phyloP scores from a whole-genome alignment of 306 rosid species.

The Cucurbita argyrosperma region DNA sequence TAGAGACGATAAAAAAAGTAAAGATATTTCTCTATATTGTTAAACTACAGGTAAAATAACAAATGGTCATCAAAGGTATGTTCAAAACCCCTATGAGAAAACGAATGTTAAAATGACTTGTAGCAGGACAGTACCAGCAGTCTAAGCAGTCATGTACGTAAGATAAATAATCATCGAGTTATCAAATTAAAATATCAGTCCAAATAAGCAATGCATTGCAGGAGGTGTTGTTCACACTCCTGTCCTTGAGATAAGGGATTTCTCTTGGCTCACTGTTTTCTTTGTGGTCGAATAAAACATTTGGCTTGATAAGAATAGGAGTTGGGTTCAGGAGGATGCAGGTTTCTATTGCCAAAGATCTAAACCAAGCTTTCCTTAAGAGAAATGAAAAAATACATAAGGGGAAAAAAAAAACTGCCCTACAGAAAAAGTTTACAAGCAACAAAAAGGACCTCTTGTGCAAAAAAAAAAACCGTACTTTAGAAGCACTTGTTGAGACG shows the following conservation, averaged over 20 bases:
- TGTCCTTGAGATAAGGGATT: not conserved
- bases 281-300: not conserved
- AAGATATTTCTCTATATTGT: not conserved
- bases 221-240: not conserved
- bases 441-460: too few relatives aligned
- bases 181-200: not conserved
- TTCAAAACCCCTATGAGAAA: not conserved
- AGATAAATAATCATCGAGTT: not conserved
- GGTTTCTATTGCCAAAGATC: not conserved
- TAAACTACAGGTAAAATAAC: not conserved
- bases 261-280: too few relatives aligned
- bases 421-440: too few relatives aligned
- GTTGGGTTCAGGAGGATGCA: not conserved
- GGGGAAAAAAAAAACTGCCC: too few relatives aligned
- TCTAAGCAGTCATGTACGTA: not conserved
- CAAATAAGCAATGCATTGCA: not conserved
- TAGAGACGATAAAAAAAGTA: not conserved
- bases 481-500: too few relatives aligned
- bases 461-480: too few relatives aligned
- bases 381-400: too few relatives aligned
- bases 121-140: not conserved
- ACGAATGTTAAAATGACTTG: not conserved
- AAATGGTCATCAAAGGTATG: not conserved
- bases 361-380: too few relatives aligned
- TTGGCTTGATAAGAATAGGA: not conserved